A percentile compares a stretch with the other conserved stretches of the same genome.
These are phyloP conservation scores for Epithemia pelagica DNA, from an alignment of 108 stramenopile genomes.

Conservation along the genomic window DNA sequence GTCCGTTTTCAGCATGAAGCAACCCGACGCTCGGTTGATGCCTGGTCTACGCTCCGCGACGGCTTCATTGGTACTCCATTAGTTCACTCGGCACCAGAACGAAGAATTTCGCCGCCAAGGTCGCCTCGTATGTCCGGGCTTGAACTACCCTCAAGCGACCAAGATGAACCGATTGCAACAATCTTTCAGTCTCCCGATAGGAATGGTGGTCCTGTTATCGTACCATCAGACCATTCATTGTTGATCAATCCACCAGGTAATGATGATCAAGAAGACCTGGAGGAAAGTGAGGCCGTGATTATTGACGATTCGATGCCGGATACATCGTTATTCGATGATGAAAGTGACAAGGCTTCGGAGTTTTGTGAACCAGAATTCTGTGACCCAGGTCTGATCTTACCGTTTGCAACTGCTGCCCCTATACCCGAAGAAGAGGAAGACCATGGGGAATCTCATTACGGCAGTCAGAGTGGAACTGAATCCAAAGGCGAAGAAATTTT, in stretches of 20 bases:
- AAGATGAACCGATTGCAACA: constrained; percentile 27
- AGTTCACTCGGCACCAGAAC: constrained; percentile 28
- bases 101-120: not conserved
- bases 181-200: constrained; percentile 14
- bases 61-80: constrained; percentile 55
- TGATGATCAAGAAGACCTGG: not conserved
- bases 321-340: not conserved
- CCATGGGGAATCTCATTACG: not conserved
- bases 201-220: constrained; percentile 5
- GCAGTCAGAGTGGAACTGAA: not conserved
- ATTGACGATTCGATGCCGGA: not conserved
- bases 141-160: not conserved
- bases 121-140: not conserved
- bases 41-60: constrained; percentile 74
- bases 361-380: not conserved
- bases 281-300: not conserved
- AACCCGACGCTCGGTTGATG: constrained; percentile 55
- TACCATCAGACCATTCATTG: constrained; percentile 31
- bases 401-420: constrained; percentile 25
- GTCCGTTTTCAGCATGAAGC: constrained; percentile 72
- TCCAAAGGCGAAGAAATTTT: constrained; percentile 27
- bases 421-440: constrained; percentile 28
- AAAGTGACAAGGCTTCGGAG: not conserved
- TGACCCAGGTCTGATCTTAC: not conserved
- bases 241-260: not conserved